Evolutionary conservation across 371 early-diverging fungal species (phyloP).

Genomic region (Mucor ambiguus): DNA sequence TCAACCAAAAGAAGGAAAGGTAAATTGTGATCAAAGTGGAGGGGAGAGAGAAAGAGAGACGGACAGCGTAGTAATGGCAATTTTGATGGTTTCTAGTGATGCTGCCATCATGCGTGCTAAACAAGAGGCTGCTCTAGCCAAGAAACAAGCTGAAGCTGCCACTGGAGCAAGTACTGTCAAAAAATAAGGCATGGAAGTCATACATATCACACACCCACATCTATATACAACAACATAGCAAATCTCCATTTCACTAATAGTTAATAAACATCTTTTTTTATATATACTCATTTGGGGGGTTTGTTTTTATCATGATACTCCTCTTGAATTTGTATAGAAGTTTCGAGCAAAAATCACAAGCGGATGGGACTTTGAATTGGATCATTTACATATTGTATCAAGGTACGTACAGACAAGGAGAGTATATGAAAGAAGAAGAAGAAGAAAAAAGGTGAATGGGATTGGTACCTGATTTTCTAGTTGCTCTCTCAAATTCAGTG

Average conservation of each 20-base stretch:
- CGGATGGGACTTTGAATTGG: background rate
- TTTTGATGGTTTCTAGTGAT: conserved; percentile 37
- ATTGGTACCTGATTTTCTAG: background rate
- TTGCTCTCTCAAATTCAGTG: background rate
- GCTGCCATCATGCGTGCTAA: conserved; percentile 64
- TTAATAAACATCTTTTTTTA: background rate
- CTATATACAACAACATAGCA: background rate
- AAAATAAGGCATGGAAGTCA: background rate
- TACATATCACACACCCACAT: background rate
- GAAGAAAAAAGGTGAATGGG: background rate
- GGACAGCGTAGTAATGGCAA: background rate
- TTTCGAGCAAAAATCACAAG: background rate
- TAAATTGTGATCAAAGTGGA: conserved; percentile 12
- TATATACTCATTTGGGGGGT: background rate
- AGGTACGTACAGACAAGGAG: too few species aligned
- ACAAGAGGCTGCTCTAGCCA: conserved; percentile 55
- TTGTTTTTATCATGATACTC: background rate
- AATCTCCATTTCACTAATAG: background rate
- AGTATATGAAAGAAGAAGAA: too few species aligned
- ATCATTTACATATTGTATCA: background rate
- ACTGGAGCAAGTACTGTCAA: background rate
- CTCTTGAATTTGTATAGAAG: background rate
- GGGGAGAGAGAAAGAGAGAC: background rate
- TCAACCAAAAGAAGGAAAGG: conserved; percentile 59
- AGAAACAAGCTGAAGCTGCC: conserved; percentile 33